A percentile compares a stretch with the other conserved stretches of the same genome.
Conservation (phyloP, 371 early-diverging fungal genomes). For the Spraguea lophii region DNA sequence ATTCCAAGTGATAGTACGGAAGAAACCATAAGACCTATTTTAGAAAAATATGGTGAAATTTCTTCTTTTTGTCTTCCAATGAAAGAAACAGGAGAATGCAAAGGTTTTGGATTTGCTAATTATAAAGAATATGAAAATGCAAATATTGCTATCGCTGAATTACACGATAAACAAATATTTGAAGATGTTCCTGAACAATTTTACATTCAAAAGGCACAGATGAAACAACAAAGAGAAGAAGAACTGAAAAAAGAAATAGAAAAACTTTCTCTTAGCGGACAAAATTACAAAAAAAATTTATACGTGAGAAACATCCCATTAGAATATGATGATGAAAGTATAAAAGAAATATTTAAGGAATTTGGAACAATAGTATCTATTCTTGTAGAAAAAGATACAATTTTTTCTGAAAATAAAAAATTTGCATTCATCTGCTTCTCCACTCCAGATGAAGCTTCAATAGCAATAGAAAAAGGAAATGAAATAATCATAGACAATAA, state of each 20-base stretch:
- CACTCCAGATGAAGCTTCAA: constrained; percentile 36
- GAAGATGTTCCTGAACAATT: constrained; percentile 60
- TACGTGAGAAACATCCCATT: constrained; percentile 86
- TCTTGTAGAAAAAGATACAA: constrained; percentile 18
- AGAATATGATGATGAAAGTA: constrained; percentile 56
- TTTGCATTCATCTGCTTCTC: constrained; percentile 41
- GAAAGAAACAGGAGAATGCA: constrained; percentile 54
- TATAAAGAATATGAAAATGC: constrained; percentile 82
- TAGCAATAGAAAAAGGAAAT: constrained; percentile 39
- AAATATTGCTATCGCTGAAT: constrained; percentile 74
- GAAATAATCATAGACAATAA: constrained; percentile 30
- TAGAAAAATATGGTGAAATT: constrained; percentile 39
- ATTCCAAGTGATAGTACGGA: constrained; percentile 31
- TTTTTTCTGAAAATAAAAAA: constrained; percentile 14
- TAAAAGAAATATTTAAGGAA: constrained; percentile 58
- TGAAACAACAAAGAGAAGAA: constrained; percentile 85
- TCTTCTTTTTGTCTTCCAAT: constrained; percentile 35
- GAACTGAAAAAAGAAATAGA: constrained; percentile 56
- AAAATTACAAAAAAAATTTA: constrained; percentile 55
- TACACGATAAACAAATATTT: constrained; percentile 85
- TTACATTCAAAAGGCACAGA: constrained; percentile 87
- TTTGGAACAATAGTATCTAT: constrained; percentile 51
- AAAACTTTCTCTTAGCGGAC: constrained; percentile 16
- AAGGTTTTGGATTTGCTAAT: constrained; percentile 94
- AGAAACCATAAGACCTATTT: constrained; percentile 19